A percentile compares a stretch with the other conserved stretches of the same genome.
Evolutionary conservation across 2,329 filamentous ascomycete species (phyloP).

Genomic region (Xylaria sp.): DNA sequence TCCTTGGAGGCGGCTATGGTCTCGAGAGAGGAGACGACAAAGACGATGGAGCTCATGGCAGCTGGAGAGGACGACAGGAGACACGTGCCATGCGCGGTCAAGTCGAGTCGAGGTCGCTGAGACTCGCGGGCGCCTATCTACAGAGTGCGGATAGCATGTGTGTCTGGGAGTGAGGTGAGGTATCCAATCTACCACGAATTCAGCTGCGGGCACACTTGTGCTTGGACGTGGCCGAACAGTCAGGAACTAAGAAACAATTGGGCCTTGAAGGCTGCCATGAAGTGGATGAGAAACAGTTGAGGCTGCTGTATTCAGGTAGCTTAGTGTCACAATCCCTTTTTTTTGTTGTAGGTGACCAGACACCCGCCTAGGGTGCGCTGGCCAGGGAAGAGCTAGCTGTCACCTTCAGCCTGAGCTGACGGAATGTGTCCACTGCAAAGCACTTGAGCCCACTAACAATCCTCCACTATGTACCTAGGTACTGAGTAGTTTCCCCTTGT

Average conservation of each 20-base stretch:
- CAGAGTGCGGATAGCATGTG: constrained; percentile 21
- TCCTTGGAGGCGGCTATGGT: constrained; percentile 92
- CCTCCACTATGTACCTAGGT: no score
- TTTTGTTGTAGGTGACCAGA: constrained; percentile 13
- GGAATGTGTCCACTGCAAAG: constrained; percentile 22
- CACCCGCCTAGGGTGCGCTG: not conserved
- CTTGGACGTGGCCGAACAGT: not conserved
- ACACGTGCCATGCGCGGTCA: constrained; percentile 45
- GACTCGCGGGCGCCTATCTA: constrained; percentile 20
- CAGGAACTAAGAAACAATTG: constrained; percentile 4
- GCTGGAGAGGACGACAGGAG: constrained; percentile 53
- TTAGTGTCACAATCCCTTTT: constrained; percentile 26
- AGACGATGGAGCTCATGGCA: constrained; percentile 92
- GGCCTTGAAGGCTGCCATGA: not conserved
- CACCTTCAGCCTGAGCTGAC: constrained; percentile 31
- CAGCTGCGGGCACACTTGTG: not conserved
- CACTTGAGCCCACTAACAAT: no score
- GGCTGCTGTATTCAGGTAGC: constrained; percentile 6
- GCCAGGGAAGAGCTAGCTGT: constrained; percentile 9
- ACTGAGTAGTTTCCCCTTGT: not conserved
- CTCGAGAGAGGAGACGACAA: constrained; percentile 93
- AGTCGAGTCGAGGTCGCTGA: constrained; percentile 31
- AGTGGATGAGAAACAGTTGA: constrained; percentile 1
- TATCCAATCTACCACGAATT: constrained; percentile 2
- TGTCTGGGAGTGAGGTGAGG: not conserved